These are phyloP conservation scores for Paralagenidium karlingii DNA, from an alignment of 352 stramenopile species.

Conservation along the genomic window DNA sequence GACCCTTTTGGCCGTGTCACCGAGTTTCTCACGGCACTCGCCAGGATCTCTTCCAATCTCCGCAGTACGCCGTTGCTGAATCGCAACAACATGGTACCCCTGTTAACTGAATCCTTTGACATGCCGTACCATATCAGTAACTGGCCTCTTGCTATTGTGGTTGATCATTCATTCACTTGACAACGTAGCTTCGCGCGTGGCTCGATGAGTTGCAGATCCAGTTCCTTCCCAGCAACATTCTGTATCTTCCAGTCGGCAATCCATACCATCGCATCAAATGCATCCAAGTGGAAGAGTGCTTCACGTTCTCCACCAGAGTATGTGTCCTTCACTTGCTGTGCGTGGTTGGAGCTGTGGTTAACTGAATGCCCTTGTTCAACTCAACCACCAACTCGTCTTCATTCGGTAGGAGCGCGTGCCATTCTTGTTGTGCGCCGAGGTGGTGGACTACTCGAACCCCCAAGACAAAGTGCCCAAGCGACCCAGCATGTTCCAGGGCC, in stretches of 20 bases:
- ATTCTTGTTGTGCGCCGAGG: slow-evolving; percentile 61
- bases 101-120: neutral
- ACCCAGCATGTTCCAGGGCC: slow-evolving; percentile 35
- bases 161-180: neutral
- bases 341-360: neutral
- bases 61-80: slow-evolving; percentile 32
- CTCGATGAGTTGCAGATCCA: slow-evolving; percentile 45
- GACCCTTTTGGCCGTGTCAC: slow-evolving; percentile 63
- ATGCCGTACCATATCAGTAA: neutral
- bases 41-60: slow-evolving; percentile 64
- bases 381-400: neutral
- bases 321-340: neutral
- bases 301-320: slow-evolving; percentile 69
- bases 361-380: no score
- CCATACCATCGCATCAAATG: slow-evolving; percentile 62
- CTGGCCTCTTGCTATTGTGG: neutral
- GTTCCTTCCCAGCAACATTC: slow-evolving; percentile 62
- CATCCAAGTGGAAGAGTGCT: slow-evolving; percentile 67
- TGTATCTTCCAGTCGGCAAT: slow-evolving; percentile 70
- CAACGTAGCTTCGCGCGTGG: slow-evolving; percentile 43
- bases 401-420: slow-evolving; percentile 50
- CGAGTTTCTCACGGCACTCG: slow-evolving; percentile 50
- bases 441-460: slow-evolving; percentile 47
- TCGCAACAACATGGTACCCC: slow-evolving; percentile 61
- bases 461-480: slow-evolving; percentile 23